phyloP scores from a whole-genome alignment of 2,329 filamentous ascomycete genomes.

The Emmonsia crescens region DNA sequence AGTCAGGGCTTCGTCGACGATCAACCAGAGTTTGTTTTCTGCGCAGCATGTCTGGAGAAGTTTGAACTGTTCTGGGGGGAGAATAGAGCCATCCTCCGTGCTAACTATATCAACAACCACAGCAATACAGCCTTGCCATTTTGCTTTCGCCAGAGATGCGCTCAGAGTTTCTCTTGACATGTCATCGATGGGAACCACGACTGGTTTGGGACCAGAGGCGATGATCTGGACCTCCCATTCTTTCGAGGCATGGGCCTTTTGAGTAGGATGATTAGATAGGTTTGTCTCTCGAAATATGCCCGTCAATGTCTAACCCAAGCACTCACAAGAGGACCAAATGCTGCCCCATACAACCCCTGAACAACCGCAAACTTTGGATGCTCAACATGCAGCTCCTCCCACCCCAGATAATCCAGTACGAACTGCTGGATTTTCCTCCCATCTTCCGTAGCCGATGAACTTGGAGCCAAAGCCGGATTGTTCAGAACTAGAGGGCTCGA shows the following conservation, averaged over 20 bases:
- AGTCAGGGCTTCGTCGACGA: neutral
- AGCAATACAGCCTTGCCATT: neutral
- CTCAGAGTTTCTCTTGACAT: neutral
- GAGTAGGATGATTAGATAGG: neutral
- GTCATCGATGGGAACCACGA: neutral
- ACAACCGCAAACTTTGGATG: neutral
- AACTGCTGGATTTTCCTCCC: neutral
- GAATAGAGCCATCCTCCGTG: neutral
- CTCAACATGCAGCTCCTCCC: neutral
- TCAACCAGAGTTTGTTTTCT: neutral
- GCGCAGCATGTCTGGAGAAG: neutral
- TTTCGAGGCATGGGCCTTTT: neutral
- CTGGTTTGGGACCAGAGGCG: neutral
- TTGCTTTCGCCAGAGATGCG: neutral
- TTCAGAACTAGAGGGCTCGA: neutral
- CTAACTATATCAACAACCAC: neutral
- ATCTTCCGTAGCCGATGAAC: neutral
- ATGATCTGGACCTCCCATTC: neutral
- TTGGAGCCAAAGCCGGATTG: neutral
- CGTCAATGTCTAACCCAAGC: neutral
- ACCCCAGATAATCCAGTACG: neutral
- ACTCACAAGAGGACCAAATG: conserved; percentile 1
- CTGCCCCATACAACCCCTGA: neutral
- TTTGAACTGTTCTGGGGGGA: neutral
- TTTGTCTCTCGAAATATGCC: too few relatives aligned